A percentile compares a stretch with the other conserved stretches of the same genome.
Evolutionary conservation across 305 asterid species (phyloP).

Genomic region (Fraxinus dipetala): DNA sequence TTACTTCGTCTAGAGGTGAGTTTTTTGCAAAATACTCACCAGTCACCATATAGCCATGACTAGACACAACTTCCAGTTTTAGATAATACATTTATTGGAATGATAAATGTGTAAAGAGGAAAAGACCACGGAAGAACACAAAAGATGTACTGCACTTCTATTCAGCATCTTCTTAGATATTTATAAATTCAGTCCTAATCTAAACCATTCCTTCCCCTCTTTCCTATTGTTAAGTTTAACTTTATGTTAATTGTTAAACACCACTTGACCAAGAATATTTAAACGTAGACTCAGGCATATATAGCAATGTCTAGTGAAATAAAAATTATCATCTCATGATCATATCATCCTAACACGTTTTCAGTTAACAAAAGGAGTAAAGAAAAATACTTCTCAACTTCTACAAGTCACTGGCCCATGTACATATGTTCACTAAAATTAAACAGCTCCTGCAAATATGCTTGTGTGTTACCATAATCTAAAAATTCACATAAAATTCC

Average conservation of each 20-base stretch:
- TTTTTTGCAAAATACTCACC: background rate
- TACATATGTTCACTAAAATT: background rate
- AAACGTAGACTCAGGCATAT: background rate
- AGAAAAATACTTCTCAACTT: background rate
- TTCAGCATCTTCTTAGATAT: background rate
- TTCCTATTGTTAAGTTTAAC: background rate
- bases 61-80: background rate
- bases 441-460: background rate
- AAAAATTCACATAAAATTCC: background rate
- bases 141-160: background rate
- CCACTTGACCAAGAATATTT: background rate
- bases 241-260: background rate
- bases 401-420: background rate
- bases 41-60: background rate
- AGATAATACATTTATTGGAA: background rate
- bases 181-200: background rate
- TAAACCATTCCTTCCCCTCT: background rate
- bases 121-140: background rate
- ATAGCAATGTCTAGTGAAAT: background rate
- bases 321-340: background rate
- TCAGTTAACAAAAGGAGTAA: background rate
- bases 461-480: background rate
- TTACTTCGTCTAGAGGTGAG: background rate
- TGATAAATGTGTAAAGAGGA: background rate
- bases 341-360: background rate